Conservation (phyloP, 176 grass and related monocot genomes). For the Poa pratensis region DNA sequence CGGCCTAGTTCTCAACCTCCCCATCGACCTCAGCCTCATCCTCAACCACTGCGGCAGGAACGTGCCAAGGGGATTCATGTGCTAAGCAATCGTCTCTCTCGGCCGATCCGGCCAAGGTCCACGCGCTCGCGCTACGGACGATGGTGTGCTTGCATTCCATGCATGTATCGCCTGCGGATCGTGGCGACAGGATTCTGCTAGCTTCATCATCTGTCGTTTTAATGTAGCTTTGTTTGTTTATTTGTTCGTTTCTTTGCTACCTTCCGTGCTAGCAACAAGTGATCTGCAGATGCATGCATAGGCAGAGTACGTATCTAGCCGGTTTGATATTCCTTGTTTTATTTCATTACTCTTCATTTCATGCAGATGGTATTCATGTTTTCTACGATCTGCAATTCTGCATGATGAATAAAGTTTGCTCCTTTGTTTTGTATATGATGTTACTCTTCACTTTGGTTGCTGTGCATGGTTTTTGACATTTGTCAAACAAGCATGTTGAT, state of each 20-base stretch:
- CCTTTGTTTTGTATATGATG: no score
- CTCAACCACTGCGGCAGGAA: conserved; percentile 62
- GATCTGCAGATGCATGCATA: neutral
- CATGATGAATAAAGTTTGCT: neutral
- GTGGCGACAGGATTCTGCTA: no score
- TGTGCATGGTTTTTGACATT: no score
- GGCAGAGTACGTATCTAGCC: neutral
- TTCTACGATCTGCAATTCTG: neutral
- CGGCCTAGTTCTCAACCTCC: conserved; percentile 49
- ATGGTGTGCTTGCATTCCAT: no score
- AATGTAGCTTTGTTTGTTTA: neutral
- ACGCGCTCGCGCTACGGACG: no score
- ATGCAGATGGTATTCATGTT: neutral
- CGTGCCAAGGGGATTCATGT: conserved; percentile 40
- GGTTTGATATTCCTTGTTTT: neutral
- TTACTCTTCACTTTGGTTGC: no score
- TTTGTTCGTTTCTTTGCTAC: neutral
- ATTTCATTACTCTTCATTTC: neutral
- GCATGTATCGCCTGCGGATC: neutral
- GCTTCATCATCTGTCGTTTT: no score
- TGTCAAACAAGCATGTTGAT: no score
- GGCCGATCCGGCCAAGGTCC: neutral
- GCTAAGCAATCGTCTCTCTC: conserved; percentile 4
- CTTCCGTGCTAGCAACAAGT: neutral
- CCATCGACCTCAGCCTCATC: conserved; percentile 64